phyloP scores from a whole-genome alignment of 2,329 filamentous ascomycete species.

The Cladosporium austrohemisphaericum region DNA sequence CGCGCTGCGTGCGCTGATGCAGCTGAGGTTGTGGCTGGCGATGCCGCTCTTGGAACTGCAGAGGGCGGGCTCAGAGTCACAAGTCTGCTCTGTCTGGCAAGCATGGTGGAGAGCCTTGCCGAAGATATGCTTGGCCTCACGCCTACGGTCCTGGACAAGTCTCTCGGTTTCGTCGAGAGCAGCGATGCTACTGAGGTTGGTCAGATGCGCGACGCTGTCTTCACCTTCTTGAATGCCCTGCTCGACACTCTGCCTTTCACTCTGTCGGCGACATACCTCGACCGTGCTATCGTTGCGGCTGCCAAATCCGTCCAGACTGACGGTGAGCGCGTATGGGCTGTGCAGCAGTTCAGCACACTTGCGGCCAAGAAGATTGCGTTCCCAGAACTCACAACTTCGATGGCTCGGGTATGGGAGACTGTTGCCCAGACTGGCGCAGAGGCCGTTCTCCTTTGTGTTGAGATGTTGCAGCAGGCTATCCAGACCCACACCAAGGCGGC shows the following conservation, averaged over 20 bases:
- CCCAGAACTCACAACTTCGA: slow-evolving; percentile 68
- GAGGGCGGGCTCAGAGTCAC: slow-evolving; percentile 73
- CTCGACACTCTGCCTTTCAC: slow-evolving; percentile 86
- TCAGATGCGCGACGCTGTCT: slow-evolving; percentile 72
- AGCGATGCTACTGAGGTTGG: slow-evolving; percentile 41
- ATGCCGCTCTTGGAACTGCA: slow-evolving; percentile 69
- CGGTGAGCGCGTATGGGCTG: slow-evolving; percentile 16
- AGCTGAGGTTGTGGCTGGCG: slow-evolving; percentile 71
- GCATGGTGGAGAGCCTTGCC: slow-evolving; percentile 80
- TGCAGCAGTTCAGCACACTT: slow-evolving; percentile 61
- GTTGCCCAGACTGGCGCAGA: slow-evolving; percentile 47
- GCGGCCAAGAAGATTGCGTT: slow-evolving; percentile 74
- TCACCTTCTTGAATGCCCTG: slow-evolving; percentile 72
- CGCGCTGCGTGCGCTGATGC: slow-evolving; percentile 66
- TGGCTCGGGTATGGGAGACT: slow-evolving; percentile 67
- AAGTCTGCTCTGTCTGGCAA: slow-evolving; percentile 84
- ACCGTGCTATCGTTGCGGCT: slow-evolving; percentile 67
- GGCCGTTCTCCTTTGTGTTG: slow-evolving; percentile 4
- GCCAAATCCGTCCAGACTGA: slow-evolving; percentile 57
- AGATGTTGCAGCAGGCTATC: slow-evolving; percentile 64
- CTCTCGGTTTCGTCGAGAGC: slow-evolving; percentile 64
- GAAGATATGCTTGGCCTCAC: slow-evolving; percentile 82
- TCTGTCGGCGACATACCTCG: slow-evolving; percentile 71
- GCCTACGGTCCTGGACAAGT: slow-evolving; percentile 68
- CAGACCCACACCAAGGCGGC: slow-evolving; percentile 73